Evolutionary conservation across 75 land plant genomes (phyloP), one percentile per base, ranked within the genome.

Genomic region (Sequoiadendron giganteum): DNA sequence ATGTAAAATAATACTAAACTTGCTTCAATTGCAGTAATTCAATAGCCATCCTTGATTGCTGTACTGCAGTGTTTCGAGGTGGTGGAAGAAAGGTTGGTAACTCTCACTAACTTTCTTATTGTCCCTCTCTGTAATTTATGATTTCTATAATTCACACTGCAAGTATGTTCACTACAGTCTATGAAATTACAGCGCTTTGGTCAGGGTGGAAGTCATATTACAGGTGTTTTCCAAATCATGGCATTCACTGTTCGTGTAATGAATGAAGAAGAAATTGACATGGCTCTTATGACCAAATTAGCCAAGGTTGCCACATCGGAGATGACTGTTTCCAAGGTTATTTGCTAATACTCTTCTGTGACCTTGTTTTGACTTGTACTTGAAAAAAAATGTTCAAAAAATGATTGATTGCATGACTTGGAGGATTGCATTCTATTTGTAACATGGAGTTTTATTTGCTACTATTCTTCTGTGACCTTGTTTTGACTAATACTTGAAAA

Each of bases 171-270:
- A 38, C 54, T 84, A 45, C 49, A 19, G 32, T 87, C 83, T 86
- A 61, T 68, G 56, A 40, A 72, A 61, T 38, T 88, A 61, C 88
- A 98, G 99, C 89, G 97, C 16, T 95, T 94, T 89, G 95, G 95
- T 1, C 93, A 92, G 65, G 58, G 52, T 30, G 89, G 85, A 72
- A 87, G 80, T 72, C 95, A 96, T 88, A 93, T 94, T 90, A 94
- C 99, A 34, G 95, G 97, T 14, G 87, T 95, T 39, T 97, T 98
- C 85, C 91, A 85, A 86, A 97, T 98, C 45, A 95, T 98, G 97
- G 96, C 99, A 21, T 90, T 87, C 86, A 95, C 94, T 14, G 96
- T 98, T 19, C 90, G 92, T 13, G 94, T 93, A 10, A 91, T 98
- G 92, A 93, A 93, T 52, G 88, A 87, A 43, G 87, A 90, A 80